Evolutionary conservation across 129 eudicot genomes (phyloP).

Genomic region (Kitagawia praeruptora): DNA sequence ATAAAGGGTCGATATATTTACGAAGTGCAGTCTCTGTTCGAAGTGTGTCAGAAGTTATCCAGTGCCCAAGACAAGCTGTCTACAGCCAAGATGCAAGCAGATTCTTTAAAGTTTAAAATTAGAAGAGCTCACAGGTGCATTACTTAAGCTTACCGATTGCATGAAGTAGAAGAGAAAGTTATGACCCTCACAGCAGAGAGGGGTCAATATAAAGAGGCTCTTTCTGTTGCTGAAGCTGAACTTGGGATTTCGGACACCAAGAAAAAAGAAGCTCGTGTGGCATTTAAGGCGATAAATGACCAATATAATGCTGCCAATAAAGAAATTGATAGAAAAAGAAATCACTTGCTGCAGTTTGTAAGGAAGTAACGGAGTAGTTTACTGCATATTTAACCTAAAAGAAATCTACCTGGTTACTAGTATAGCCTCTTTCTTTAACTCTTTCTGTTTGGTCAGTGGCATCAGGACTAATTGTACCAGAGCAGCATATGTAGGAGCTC

Average conservation of each 20-base stretch:
- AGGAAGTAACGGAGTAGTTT: neutral
- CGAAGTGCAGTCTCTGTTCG: neutral
- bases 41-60: neutral
- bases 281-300: neutral
- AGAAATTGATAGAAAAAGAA: neutral
- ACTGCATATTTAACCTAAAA: neutral
- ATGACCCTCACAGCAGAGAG: neutral
- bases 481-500: neutral
- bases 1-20: neutral
- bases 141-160: neutral
- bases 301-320: neutral
- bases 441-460: neutral
- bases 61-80: neutral
- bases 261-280: neutral
- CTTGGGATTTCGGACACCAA: neutral
- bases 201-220: neutral
- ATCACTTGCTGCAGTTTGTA: neutral
- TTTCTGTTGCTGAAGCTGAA: neutral
- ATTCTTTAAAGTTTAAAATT: neutral
- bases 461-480: neutral
- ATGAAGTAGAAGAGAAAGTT: neutral
- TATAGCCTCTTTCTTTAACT: neutral
- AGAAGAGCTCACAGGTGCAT: neutral
- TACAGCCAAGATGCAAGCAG: neutral
- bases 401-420: neutral